These are phyloP conservation scores for Pneumocystis jirovecii DNA, from an alignment of 1,139 yeast genomes.

Conservation along the genomic window DNA sequence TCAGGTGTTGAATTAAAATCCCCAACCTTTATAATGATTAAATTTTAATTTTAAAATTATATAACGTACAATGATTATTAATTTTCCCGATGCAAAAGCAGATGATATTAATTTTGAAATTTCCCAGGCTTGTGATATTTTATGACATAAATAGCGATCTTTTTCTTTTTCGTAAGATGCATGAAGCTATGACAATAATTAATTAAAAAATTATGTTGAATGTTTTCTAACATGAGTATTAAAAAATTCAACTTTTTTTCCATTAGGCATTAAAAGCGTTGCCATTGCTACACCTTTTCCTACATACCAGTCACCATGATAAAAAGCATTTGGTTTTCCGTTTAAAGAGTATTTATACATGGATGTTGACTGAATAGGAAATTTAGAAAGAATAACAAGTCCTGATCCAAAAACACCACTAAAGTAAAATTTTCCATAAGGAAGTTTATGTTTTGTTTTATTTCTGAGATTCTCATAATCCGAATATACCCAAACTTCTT, in stretches of 20 bases:
- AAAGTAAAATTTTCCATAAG: conserved; percentile 53
- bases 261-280: conserved; percentile 37
- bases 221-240: conserved; percentile 46
- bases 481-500: conserved; percentile 79
- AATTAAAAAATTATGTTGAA: not conserved
- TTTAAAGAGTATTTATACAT: conserved; percentile 76
- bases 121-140: conserved; percentile 97
- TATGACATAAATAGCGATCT: conserved; percentile 76
- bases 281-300: conserved; percentile 83
- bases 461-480: conserved; percentile 58
- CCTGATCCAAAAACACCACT: conserved; percentile 89
- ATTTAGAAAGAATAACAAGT: conserved; percentile 62
- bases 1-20: conserved; percentile 84
- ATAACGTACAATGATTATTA: conserved; percentile 41
- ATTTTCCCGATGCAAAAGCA: conserved; percentile 59
- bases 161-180: conserved; percentile 91
- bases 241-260: conserved; percentile 55
- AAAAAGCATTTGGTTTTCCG: conserved; percentile 87
- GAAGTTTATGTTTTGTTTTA: conserved; percentile 36
- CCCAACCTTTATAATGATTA: conserved; percentile 38
- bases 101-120: conserved; percentile 51
- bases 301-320: conserved; percentile 93
- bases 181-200: conserved; percentile 40
- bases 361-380: conserved; percentile 68
- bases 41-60: not conserved